These are phyloP conservation scores for Lipomyces chichibuensis DNA, from an alignment of 805 yeast genomes.

Conservation along the genomic window DNA sequence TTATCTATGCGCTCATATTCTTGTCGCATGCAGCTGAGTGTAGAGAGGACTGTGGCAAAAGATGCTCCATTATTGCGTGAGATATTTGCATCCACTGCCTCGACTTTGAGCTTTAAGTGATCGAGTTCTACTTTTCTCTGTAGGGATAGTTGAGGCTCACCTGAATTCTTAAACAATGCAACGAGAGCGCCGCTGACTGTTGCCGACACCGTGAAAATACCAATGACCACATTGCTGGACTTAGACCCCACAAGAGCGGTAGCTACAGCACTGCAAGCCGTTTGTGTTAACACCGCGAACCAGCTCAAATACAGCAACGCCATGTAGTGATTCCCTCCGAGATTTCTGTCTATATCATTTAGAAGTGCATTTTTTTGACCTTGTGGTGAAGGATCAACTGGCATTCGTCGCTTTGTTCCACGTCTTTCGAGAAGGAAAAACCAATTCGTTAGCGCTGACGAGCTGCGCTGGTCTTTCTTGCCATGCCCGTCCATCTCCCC, in stretches of 20 bases:
- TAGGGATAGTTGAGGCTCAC: neutral
- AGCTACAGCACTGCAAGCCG: conserved; percentile 1
- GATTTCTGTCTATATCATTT: neutral
- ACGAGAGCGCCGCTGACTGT: neutral
- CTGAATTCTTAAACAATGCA: neutral
- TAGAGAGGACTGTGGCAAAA: neutral
- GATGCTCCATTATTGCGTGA: neutral
- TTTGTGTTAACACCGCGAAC: neutral
- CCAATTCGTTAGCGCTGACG: too few species aligned
- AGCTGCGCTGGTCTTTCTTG: too few species aligned
- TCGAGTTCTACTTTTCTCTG: conserved; percentile 4
- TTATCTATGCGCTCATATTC: neutral
- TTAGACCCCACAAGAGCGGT: conserved; percentile 1
- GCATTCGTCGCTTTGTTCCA: neutral
- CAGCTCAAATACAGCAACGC: neutral
- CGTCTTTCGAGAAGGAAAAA: too few species aligned
- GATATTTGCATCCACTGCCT: too few species aligned
- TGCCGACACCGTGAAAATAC: neutral
- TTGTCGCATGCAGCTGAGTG: conserved; percentile 3
- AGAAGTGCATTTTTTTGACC: neutral
- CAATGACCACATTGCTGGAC: neutral
- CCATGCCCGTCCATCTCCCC: too few species aligned
- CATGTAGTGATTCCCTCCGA: neutral
- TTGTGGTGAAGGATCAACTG: neutral
- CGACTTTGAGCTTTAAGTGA: neutral